Evolutionary conservation across 2,329 filamentous ascomycete species (phyloP), one percentile per base, ranked within the genome.

Genomic region (Aspergillus sp.): DNA sequence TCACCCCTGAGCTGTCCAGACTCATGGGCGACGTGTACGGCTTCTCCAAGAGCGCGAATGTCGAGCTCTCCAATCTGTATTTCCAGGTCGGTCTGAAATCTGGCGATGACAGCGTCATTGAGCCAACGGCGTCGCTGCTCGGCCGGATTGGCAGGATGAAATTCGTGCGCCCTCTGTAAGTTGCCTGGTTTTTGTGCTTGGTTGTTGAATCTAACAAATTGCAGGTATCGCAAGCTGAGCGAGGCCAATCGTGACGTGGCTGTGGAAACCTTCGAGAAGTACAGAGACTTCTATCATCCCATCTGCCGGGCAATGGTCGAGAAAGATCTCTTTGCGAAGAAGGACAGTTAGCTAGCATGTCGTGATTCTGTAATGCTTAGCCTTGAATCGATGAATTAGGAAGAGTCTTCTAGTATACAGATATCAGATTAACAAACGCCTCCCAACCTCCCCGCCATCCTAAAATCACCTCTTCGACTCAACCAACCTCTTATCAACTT

Each of bases 141-240:
- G 83, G 84, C 19, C 71, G 72, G 32, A 86, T 95, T 15, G 91
- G 91, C 8, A 71, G 91, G 36, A 96, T 98, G 91, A 96, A 96
- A 72, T 96, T 89, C 60, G 89, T 96, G 37, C 71, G 89, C 29
- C 86, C 89, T 14, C 63, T 96, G 52, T 95, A 56, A 52, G 58
- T 44, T 24, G 3, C 15, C 15, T 14, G 13, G 17, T 15, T 14
- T 7, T 13, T 26, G 13, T 13, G 13, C n/a, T n/a, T 5, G 5
- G 26, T 11, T 15, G 15, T 4, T 5, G 16, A 7, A n/a, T n/a
- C 8, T 17, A 14, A 27, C 30, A 26, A 7, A 31, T 45, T 51
- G 39, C 53, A 61, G 59, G 41, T 68, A 81, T 64, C 73, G 81
- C 40, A 72, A 75, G 30, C 64, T 98, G 45, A 80, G 81, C 51